These are phyloP conservation scores for Echria macrotheca DNA, from an alignment of 495 filamentous ascomycete species.

Conservation along the genomic window DNA sequence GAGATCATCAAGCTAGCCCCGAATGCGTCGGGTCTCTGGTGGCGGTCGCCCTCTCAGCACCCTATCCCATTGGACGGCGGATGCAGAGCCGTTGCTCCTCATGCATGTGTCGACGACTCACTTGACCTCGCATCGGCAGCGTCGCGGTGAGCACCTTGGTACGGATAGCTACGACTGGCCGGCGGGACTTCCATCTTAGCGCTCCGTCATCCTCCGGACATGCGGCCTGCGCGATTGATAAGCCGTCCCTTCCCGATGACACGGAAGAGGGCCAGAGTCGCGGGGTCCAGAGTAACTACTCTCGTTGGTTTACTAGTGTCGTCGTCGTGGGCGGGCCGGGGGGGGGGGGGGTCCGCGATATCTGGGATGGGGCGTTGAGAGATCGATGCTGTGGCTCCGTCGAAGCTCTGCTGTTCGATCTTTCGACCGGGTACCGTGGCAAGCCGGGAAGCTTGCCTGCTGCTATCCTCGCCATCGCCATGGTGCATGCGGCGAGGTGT, in stretches of 20 bases:
- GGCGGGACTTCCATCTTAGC: too few relatives aligned
- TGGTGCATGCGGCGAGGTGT: neutral
- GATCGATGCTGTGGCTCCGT: neutral
- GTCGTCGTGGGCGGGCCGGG: conserved; percentile 3
- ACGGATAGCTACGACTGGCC: too few relatives aligned
- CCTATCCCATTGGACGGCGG: conserved; percentile 14
- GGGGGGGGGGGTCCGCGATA: conserved; percentile 12
- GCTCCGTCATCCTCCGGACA: too few relatives aligned
- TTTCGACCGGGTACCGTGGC: conserved; percentile 20
- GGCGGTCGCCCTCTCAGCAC: neutral
- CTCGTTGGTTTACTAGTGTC: too few relatives aligned
- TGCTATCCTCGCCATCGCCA: too few relatives aligned
- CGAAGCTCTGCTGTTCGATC: too few relatives aligned
- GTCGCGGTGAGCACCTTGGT: too few relatives aligned
- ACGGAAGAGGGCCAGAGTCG: too few relatives aligned
- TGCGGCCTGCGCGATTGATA: too few relatives aligned
- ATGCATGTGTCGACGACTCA: conserved; percentile 19
- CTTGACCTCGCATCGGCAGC: conserved; percentile 15
- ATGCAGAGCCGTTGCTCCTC: conserved; percentile 18
- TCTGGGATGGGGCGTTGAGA: conserved; percentile 6
- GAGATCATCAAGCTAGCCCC: conserved; percentile 15
- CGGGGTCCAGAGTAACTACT: too few relatives aligned
- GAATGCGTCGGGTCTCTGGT: conserved; percentile 9
- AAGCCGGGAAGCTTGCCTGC: conserved; percentile 4
- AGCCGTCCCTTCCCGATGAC: too few relatives aligned